These are phyloP conservation scores for Spiraea crenata DNA, from an alignment of 331 rosid species.

Conservation along the genomic window DNA sequence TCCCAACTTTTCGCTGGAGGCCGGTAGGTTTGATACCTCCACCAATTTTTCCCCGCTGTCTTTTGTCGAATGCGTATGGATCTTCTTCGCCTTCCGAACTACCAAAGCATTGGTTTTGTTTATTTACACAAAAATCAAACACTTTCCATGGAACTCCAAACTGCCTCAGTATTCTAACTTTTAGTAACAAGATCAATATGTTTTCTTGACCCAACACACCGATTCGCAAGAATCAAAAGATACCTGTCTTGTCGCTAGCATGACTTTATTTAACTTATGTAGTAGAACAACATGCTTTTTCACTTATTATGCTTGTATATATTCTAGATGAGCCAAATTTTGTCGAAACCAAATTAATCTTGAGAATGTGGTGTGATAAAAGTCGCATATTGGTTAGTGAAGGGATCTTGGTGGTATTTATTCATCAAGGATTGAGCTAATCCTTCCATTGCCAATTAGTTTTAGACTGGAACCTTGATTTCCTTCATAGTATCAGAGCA, in stretches of 20 bases:
- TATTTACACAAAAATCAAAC: not conserved
- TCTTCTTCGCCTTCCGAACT: constrained; percentile 56
- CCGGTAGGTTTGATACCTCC: constrained; percentile 79
- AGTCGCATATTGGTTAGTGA: too few species aligned
- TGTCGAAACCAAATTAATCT: too few species aligned
- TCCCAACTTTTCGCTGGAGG: constrained; percentile 25
- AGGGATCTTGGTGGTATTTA: too few species aligned
- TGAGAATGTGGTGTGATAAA: too few species aligned
- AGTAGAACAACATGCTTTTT: too few species aligned
- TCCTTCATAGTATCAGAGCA: too few species aligned
- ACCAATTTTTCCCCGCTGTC: constrained; percentile 54
- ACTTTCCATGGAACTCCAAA: constrained; percentile 34
- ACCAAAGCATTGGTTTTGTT: constrained; percentile 34
- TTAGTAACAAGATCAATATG: constrained; percentile 31
- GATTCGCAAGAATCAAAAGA: constrained; percentile 59
- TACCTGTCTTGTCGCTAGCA: constrained; percentile 30
- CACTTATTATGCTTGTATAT: too few species aligned
- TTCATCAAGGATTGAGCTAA: too few species aligned
- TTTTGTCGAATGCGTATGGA: constrained; percentile 63
- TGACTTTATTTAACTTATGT: too few species aligned
- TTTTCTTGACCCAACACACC: constrained; percentile 47
- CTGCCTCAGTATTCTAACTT: constrained; percentile 15
- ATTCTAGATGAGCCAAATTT: too few species aligned
- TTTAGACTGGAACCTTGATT: too few species aligned
- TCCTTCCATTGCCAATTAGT: too few species aligned